Conservation (phyloP, 2,329 filamentous ascomycete species). For the Penicillium psychrosexuale region DNA sequence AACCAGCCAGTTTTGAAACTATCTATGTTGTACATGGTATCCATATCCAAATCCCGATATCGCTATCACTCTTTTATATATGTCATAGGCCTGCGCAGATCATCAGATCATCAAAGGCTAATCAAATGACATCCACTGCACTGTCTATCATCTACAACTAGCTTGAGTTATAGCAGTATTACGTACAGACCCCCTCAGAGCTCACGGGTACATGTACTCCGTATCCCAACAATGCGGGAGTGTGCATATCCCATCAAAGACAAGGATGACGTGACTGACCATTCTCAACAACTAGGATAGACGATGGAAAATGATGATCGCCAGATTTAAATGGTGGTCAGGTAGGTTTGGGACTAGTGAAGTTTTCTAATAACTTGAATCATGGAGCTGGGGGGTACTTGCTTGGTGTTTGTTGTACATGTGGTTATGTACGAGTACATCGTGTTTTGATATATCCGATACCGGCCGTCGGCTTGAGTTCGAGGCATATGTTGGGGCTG, state of each 20-base stretch:
- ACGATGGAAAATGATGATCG: not conserved
- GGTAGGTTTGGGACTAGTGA: not conserved
- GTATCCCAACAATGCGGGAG: not conserved
- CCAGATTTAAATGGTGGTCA: not conserved
- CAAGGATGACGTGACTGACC: not conserved
- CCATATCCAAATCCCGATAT: not conserved
- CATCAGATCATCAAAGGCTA: not conserved
- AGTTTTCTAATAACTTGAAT: conserved; percentile 1
- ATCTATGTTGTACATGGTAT: not conserved
- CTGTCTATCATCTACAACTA: not conserved
- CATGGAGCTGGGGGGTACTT: not conserved
- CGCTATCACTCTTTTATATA: not conserved
- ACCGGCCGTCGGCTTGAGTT: not conserved
- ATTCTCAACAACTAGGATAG: not conserved
- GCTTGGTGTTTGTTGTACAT: not conserved
- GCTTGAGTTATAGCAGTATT: not conserved
- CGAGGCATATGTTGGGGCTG: not conserved
- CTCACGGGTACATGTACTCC: not conserved
- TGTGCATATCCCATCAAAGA: not conserved
- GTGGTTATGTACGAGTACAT: not conserved
- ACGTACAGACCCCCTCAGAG: not conserved
- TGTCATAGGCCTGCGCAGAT: not conserved
- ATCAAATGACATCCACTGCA: not conserved
- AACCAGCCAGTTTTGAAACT: not conserved
- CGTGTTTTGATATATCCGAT: conserved; percentile 8